Evolutionary conservation across 148 eudicot species (phyloP), one percentile per base, ranked within the genome.

Genomic region (Camellia lanceoleosa): DNA sequence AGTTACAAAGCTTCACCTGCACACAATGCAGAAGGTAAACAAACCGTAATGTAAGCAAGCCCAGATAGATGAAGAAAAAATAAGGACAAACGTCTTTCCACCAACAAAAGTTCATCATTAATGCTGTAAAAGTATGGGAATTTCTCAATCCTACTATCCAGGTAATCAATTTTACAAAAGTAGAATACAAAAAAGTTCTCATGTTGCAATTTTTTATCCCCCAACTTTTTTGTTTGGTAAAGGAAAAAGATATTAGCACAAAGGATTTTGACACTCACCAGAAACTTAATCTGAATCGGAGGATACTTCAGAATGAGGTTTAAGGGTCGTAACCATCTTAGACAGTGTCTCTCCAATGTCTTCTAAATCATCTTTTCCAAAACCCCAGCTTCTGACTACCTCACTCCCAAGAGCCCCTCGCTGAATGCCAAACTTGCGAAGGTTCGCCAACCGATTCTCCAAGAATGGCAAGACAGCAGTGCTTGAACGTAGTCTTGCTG

Each of bases 401-500:
- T 89, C 91, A 3, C 86, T 73, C 52, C 97, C 99, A 4, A 85
- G 64, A 5, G 97, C 94, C 52, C 52, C 97, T 85, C 85, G 88
- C 73, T 85, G 88, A 61, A 92, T 80, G 18, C 99, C 97, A 73
- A 85, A 86, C 81, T 82, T 92, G 1, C 89, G 90, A 80, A 96
- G 92, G 71, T 89, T 92, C 68, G 73, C 87, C 73, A 92, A 82
- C 83, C 92, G 89, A 44, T 80, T 87, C 60, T 90, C 85, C 83
- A 96, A 43, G 81, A 87, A 93, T 0, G 97, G 99, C 79, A 93
- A 87, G 71, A 96, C 64, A 0, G 93, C 92, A 71, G 23, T 91
- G 90, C 92, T 91, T 13, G 98, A 92, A 65, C 98, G 92, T 9
- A 92, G 80, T 81, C 98, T 95, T 51, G 95, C 98, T 76, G 97